Base-by-base conservation (phyloP, 352 stramenopile species). In the Saprolegnia diclina region DNA sequence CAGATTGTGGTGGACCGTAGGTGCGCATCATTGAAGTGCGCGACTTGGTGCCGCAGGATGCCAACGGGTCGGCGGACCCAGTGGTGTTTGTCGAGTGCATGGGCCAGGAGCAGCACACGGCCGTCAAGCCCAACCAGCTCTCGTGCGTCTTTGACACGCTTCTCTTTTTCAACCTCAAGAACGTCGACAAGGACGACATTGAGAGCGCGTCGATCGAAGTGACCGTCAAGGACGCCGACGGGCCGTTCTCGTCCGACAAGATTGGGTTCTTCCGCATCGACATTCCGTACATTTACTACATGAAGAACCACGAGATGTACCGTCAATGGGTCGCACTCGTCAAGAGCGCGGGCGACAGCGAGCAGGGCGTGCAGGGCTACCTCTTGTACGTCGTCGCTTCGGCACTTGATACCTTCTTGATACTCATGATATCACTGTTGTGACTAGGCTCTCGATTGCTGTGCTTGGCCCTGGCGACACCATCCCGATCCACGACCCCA, bases 311-410 rank as follows among this genome's bases (percentile, higher is more conserved):
- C 73, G 86, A 97, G 73, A 72, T 96, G 26, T 85, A 96, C 67
- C 82, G 87, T 35, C 85, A 93, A 52, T 97, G 91, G 91, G 87
- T 97, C 37, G 87, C 86, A 22, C 69, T 97, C n/a, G 83, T 96
- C 11, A 81, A 90, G 64, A 87, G 81, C 64, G 87, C 89, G 55
- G 90, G 84, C 26, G 88, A 97, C 72, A 81, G 71, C 19, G 92
- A 96, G 42, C 87, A 96, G 78, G 91, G 91, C 19, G 90, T 96
- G 37, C 87, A 96, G 77, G 91, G 91, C n/a, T 97, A 97, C 65
- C 77, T 96, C 1, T 71, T 88, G 79, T 86, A 76, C 67, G 77
- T 82, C n/a, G n/a, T n/a, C n/a, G 29, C 62, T 14, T 68, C 13
- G 0, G 1, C 9, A 18, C 4, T 38, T 35, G 29, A 35, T 35